Evolutionary conservation across 2,329 filamentous ascomycete species (phyloP).

Genomic region (Beauveria medogensis): DNA sequence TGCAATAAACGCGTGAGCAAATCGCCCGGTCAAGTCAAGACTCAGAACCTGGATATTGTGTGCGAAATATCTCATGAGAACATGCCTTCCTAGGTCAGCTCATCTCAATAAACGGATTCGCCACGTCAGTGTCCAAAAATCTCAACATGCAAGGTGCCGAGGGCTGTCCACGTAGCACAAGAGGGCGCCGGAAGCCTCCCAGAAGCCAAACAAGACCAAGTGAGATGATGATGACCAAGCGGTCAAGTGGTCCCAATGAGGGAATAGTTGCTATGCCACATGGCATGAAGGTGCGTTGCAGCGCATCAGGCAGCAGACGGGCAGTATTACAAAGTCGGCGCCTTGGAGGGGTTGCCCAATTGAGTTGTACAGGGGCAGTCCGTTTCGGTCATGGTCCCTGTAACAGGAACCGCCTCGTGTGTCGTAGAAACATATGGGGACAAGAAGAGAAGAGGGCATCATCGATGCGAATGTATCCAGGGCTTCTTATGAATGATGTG

Average conservation of each 20-base stretch:
- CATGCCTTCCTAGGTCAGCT: too few species aligned
- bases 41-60: not conserved
- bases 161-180: not conserved
- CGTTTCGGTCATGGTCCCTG: not conserved
- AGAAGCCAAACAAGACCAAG: not conserved
- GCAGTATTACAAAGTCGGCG: not conserved
- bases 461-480: not conserved
- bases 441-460: not conserved
- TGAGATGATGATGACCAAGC: not conserved
- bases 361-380: not conserved
- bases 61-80: not conserved
- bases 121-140: not conserved
- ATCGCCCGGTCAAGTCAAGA: not conserved
- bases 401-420: too few species aligned
- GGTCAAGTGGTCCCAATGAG: not conserved
- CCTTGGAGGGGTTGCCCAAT: not conserved
- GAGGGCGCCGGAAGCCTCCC: not conserved
- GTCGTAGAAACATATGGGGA: not conserved
- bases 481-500: not conserved
- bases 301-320: not conserved
- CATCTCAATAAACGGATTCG: too few species aligned
- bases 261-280: not conserved
- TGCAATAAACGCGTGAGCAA: not conserved
- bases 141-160: too few species aligned
- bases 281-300: not conserved